phyloP scores from a whole-genome alignment of 805 yeast species.

The Starmerella stellata region DNA sequence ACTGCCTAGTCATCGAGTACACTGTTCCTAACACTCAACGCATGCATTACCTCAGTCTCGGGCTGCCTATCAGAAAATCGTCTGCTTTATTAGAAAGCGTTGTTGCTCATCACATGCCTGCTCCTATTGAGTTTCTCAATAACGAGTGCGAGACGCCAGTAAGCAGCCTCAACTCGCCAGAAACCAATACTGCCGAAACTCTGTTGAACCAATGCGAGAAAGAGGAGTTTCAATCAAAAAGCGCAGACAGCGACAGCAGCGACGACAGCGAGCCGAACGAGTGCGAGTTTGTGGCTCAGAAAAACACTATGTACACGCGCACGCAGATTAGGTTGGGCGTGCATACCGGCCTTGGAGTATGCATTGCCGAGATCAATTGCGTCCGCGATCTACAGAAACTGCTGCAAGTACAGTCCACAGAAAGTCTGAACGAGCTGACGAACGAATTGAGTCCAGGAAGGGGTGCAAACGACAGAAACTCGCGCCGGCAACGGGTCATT shows the following conservation, averaged over 20 bases:
- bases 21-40: not conserved
- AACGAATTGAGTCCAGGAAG: not conserved
- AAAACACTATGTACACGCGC: not conserved
- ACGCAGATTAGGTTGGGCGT: not conserved
- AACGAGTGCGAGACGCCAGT: too few relatives aligned
- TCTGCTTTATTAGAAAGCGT: not conserved
- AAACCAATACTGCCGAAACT: not conserved
- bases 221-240: too few relatives aligned
- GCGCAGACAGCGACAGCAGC: not conserved
- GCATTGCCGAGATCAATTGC: constrained; percentile 24
- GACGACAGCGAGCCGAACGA: not conserved
- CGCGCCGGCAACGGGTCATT: not conserved
- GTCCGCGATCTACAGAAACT: constrained; percentile 22
- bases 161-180: not conserved
- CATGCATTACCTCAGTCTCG: not conserved
- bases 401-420: constrained; percentile 7
- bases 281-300: not conserved
- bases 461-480: not conserved
- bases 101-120: not conserved
- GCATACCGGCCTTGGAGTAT: constrained; percentile 1
- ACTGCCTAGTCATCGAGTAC: not conserved
- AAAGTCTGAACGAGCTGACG: too few relatives aligned
- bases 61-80: not conserved
- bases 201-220: too few relatives aligned
- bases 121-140: too few relatives aligned